Percentiles rank a stretch among this genome's conserved stretches.
Conservation (phyloP, 2,329 filamentous ascomycete species). For the Keithomyces neogunnii region DNA sequence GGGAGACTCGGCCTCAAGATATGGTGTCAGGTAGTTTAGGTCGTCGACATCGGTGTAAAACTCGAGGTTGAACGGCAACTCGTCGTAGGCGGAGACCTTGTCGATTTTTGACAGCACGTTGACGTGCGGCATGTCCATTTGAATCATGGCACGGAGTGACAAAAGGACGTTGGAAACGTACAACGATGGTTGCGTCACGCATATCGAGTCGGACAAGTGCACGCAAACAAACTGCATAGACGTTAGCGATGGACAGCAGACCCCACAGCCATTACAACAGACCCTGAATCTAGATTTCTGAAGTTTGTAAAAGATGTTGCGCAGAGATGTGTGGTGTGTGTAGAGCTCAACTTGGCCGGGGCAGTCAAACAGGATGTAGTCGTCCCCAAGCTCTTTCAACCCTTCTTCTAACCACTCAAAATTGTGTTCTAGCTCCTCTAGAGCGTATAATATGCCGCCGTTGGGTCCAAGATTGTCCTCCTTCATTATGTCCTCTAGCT, state of each 20-base stretch:
- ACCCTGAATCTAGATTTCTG: constrained; percentile 91
- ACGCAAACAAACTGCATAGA: constrained; percentile 71
- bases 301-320: constrained; percentile 84
- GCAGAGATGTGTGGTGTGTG: constrained; percentile 84
- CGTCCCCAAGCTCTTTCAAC: constrained; percentile 71
- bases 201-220: constrained; percentile 90
- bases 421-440: constrained; percentile 92
- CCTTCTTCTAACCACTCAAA: constrained; percentile 84
- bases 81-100: constrained; percentile 76
- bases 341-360: constrained; percentile 96
- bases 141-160: constrained; percentile 90
- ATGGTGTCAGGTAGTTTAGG: constrained; percentile 72
- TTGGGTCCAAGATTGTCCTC: constrained; percentile 88
- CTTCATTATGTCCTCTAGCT: constrained; percentile 90
- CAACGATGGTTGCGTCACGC: constrained; percentile 83
- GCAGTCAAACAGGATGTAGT: constrained; percentile 93
- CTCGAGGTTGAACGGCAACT: constrained; percentile 89
- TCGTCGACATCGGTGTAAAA: constrained; percentile 98
- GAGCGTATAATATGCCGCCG: constrained; percentile 82
- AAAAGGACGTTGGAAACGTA: constrained; percentile 93
- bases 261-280: constrained; percentile 9
- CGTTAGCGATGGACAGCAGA: constrained; percentile 19
- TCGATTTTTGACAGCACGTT: constrained; percentile 98
- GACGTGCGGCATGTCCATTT: constrained; percentile 92
- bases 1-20: constrained; percentile 71